Evolutionary conservation across 257 asterid genomes (phyloP).

Genomic region (Nicotiana otophora): DNA sequence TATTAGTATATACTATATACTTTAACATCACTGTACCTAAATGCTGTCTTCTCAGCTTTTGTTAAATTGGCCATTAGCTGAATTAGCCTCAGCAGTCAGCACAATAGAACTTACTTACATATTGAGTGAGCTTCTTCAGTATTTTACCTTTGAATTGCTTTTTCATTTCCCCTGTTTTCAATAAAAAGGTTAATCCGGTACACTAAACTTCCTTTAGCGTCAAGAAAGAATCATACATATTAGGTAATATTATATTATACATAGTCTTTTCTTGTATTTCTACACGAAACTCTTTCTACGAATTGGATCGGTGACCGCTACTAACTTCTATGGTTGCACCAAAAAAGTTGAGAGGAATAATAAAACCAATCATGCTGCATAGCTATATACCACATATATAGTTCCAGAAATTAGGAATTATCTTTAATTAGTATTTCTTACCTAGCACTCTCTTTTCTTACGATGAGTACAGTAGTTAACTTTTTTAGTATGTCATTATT

Average conservation of each 20-base stretch:
- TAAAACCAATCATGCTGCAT: background rate
- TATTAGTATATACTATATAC: constrained; percentile 21
- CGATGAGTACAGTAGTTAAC: background rate
- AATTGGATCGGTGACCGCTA: too few relatives aligned
- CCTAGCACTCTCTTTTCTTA: background rate
- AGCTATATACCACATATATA: too few relatives aligned
- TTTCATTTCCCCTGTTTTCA: background rate
- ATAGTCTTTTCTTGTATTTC: too few relatives aligned
- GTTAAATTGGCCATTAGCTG: background rate
- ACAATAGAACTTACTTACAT: too few relatives aligned
- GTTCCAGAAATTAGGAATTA: too few relatives aligned
- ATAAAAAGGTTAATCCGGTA: too few relatives aligned
- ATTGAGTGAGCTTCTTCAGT: background rate
- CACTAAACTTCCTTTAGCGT: too few relatives aligned
- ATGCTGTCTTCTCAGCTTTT: constrained; percentile 3
- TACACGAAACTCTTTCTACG: too few relatives aligned
- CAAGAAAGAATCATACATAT: too few relatives aligned
- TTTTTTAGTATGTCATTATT: background rate
- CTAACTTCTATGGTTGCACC: background rate
- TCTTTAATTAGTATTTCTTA: background rate
- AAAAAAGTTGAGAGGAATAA: background rate
- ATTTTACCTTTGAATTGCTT: background rate
- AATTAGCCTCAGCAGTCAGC: background rate
- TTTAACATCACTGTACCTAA: constrained; percentile 24
- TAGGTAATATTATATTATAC: background rate